Evolutionary conservation across 257 asterid species (phyloP), one percentile per base, ranked within the genome.

Genomic region (Ilex asprella): DNA sequence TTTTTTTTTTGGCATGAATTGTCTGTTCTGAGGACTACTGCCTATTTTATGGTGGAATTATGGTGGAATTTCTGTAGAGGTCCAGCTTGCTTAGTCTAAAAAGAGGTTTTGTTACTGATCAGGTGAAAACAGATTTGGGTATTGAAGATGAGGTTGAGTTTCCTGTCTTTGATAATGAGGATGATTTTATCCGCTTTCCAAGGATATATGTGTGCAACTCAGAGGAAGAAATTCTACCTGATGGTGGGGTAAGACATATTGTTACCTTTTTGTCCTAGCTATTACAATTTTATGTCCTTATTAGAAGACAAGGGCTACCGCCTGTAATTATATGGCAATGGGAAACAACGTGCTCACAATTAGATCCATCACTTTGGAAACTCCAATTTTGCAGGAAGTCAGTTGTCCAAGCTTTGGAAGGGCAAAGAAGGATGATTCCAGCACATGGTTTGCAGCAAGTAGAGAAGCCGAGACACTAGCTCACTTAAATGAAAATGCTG

Each of bases 101-200:
- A 66, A 71, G 55, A 67, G 56, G 75, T 76, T 63, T 46, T 75
- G 66, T 66, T 72, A 50, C 74, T 35, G 41, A 35, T 35, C 75
- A 78, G 95, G 71, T 67, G 66, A 70, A 59, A 66, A 76, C 49
- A 55, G 79, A 67, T 16, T 59, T 64, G 54, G 63, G 68, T 55
- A 43, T 63, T 30, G 91, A 83, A 7, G 89, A 81, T 59, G 95
- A 84, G 67, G 78, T 84, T 75, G 95, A 86, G 75, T 66, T 79
- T 75, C 94, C 94, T 55, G 68, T 68, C 50, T 79, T 78, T 68
- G 64, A 69, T 60, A 78, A 75, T 56, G 81, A 69, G 60, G 73
- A 71, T 61, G 73, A 68, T 69, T 44, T 67, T 66, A 63, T 62
- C 59, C 53, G 5, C 44, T 46, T 30, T 72, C 75, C 67, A 30